A percentile compares a stretch with the other conserved stretches of the same genome.
phyloP scores from a whole-genome alignment of 805 yeast genomes.

The Nakazawaea laoshanensis region DNA sequence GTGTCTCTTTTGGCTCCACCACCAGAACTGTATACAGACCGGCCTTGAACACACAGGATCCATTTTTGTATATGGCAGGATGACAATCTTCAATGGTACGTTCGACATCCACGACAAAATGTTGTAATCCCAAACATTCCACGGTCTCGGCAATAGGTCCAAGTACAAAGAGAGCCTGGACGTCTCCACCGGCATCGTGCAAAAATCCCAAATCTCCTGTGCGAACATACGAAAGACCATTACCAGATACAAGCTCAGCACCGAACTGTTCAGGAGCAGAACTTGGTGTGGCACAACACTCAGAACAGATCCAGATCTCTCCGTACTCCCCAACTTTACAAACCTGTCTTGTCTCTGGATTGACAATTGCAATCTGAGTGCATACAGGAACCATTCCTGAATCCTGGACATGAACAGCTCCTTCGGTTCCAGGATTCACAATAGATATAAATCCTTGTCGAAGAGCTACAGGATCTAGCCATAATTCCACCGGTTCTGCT shows the following conservation, averaged over 20 bases:
- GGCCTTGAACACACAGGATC: conserved; percentile 66
- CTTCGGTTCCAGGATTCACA: conserved; percentile 67
- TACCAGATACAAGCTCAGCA: conserved; percentile 59
- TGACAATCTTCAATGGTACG: conserved; percentile 49
- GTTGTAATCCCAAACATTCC: conserved; percentile 86
- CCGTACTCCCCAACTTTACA: conserved; percentile 92
- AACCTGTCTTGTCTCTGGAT: conserved; percentile 77
- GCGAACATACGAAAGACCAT: conserved; percentile 61
- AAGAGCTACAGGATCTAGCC: conserved; percentile 79
- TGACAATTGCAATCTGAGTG: conserved; percentile 88
- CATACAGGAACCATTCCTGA: conserved; percentile 95
- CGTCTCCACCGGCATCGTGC: conserved; percentile 41
- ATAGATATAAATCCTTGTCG: conserved; percentile 83
- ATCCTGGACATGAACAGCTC: conserved; percentile 76
- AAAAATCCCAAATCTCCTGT: conserved; percentile 95
- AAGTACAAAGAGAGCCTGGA: conserved; percentile 77
- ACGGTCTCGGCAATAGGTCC: conserved; percentile 83
- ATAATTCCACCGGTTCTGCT: conserved; percentile 80
- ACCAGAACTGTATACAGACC: conserved; percentile 74
- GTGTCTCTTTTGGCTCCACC: conserved; percentile 48
- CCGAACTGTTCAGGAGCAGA: too few relatives aligned
- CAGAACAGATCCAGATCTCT: conserved; percentile 94
- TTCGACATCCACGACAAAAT: conserved; percentile 83
- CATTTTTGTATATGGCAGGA: conserved; percentile 28
- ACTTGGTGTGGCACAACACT: conserved; percentile 57